phyloP scores from a whole-genome alignment of 148 eudicot genomes.

The Vaccinium vitisidaea region DNA sequence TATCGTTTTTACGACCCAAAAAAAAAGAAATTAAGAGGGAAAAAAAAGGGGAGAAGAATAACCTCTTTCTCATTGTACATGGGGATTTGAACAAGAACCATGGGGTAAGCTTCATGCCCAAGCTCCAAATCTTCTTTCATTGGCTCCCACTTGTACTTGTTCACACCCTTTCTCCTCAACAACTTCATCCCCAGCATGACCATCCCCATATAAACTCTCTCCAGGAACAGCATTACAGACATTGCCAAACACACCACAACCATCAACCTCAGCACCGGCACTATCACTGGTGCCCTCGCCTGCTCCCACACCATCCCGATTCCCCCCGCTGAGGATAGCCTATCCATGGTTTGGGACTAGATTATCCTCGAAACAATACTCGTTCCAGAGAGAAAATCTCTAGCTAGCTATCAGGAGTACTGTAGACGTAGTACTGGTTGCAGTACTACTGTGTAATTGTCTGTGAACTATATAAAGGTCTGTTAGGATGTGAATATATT shows the following conservation, averaged over 20 bases:
- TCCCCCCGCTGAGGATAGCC: background rate
- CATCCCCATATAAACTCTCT: constrained; percentile 63
- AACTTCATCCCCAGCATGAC: constrained; percentile 45
- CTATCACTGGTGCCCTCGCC: constrained; percentile 43
- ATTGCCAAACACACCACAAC: constrained; percentile 50
- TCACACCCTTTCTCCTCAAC: constrained; percentile 52
- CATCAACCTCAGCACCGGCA: constrained; percentile 42
- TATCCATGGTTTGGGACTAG: background rate
- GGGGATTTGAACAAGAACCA: constrained; percentile 75
- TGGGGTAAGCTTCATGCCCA: constrained; percentile 55
- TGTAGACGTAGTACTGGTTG: background rate
- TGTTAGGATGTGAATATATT: background rate
- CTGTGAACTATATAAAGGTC: background rate
- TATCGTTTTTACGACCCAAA: no score
- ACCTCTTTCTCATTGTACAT: constrained; percentile 84
- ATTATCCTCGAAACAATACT: background rate
- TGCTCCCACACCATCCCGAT: constrained; percentile 52
- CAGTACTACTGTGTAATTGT: background rate
- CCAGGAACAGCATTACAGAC: constrained; percentile 65
- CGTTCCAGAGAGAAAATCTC: no score
- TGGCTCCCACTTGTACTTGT: constrained; percentile 57
- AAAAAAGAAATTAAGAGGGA: background rate
- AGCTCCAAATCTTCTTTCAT: constrained; percentile 68
- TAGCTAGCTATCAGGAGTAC: background rate
- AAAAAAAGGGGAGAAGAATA: background rate